These are phyloP conservation scores for Taiozyma onychis DNA, from an alignment of 1,139 yeast genomes.

Conservation along the genomic window DNA sequence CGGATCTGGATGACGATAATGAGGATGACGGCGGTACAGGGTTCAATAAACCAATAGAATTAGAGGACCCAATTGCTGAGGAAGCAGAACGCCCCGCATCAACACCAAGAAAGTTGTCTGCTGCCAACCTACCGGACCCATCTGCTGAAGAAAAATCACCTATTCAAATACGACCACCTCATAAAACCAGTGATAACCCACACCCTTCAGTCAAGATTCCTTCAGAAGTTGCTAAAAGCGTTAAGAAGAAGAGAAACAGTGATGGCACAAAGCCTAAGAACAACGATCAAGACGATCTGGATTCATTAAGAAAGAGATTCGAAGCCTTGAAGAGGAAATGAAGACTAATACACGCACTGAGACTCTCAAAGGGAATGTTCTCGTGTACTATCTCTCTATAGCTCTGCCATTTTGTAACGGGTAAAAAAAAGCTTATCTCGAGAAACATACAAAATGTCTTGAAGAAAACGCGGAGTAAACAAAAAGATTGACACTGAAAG, in stretches of 20 bases:
- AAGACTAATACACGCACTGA: background rate
- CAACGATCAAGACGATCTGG: slow-evolving; percentile 34
- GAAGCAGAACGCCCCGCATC: slow-evolving; percentile 7
- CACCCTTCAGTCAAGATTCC: slow-evolving; percentile 39
- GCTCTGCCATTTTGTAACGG: background rate
- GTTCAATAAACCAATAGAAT: slow-evolving; percentile 13
- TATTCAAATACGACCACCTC: slow-evolving; percentile 40
- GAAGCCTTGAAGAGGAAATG: slow-evolving; percentile 39
- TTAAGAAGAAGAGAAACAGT: slow-evolving; percentile 21
- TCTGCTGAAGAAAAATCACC: slow-evolving; percentile 32
- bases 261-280: slow-evolving; percentile 21
- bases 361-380: background rate
- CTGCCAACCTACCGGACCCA: slow-evolving; percentile 27
- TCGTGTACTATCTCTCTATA: background rate
- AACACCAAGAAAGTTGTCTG: slow-evolving; percentile 26
- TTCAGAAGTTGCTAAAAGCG: slow-evolving; percentile 29
- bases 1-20: slow-evolving; percentile 24
- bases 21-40: slow-evolving; percentile 14
- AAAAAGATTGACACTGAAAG: slow-evolving; percentile 27
- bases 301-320: slow-evolving; percentile 48
- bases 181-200: slow-evolving; percentile 40
- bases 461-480: slow-evolving; percentile 40
- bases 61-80: slow-evolving; percentile 20
- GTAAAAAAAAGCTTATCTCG: background rate
- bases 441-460: slow-evolving; percentile 24